These are phyloP conservation scores for Orbilia oligospora DNA, from an alignment of 2,329 filamentous ascomycete genomes.

Conservation along the genomic window DNA sequence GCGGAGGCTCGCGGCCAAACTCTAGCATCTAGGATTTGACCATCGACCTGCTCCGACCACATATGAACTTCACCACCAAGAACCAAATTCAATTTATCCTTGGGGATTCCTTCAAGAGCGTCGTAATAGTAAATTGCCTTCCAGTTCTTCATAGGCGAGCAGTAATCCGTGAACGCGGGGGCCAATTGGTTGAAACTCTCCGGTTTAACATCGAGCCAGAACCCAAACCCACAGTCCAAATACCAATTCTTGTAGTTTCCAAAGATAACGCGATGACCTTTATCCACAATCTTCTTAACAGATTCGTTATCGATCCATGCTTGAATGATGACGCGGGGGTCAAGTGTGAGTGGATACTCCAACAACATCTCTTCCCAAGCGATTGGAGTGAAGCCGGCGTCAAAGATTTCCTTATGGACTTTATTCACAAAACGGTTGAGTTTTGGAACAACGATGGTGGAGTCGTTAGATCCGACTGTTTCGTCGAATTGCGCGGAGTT, in stretches of 20 bases:
- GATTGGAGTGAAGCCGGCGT: conserved; percentile 78
- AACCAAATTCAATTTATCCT: conserved; percentile 76
- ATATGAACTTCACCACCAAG: conserved; percentile 85
- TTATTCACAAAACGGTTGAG: conserved; percentile 83
- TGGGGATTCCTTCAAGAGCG: conserved; percentile 76
- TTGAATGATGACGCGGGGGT: conserved; percentile 81
- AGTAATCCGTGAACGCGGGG: conserved; percentile 86
- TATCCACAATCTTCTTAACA: conserved; percentile 73
- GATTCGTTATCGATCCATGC: conserved; percentile 79
- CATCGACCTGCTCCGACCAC: conserved; percentile 85
- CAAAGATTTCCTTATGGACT: conserved; percentile 76
- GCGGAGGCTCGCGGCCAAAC: conserved; percentile 84
- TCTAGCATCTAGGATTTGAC: conserved; percentile 80
- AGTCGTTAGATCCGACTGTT: conserved; percentile 77
- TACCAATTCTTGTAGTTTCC: conserved; percentile 87
- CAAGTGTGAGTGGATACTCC: conserved; percentile 82
- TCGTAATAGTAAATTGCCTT: conserved; percentile 83
- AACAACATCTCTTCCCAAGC: conserved; percentile 91
- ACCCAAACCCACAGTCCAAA: conserved; percentile 84
- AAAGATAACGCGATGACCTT: conserved; percentile 79
- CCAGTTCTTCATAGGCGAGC: conserved; percentile 85
- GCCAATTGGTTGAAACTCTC: conserved; percentile 73
- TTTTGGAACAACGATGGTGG: conserved; percentile 77
- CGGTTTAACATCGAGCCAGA: conserved; percentile 80
- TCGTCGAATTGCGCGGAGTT: conserved; percentile 82